Percentiles rank a stretch among this genome's conserved stretches.
Conservation (phyloP, 306 rosid genomes). For the Corylus americana region DNA sequence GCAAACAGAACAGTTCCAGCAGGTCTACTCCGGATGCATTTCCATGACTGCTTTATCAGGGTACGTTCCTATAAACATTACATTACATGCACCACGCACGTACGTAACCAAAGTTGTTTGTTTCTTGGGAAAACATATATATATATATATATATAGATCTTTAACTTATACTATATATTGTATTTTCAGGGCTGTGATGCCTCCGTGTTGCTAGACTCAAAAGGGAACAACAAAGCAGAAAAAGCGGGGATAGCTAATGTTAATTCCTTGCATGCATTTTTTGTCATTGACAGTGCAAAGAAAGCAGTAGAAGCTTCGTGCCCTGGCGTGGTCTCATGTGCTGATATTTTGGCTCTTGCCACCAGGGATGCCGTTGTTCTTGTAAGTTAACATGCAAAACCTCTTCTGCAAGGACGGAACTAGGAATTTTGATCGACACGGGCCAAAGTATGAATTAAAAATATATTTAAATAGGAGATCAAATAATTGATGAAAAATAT, state of each 20-base stretch:
- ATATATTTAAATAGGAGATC: too few relatives aligned
- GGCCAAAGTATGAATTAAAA: too few relatives aligned
- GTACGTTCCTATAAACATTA: conserved; percentile 4
- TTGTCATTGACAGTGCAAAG: conserved; percentile 58
- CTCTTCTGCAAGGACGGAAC: too few relatives aligned
- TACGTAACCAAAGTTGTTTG: not conserved
- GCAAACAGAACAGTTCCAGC: conserved; percentile 55
- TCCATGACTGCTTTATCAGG: conserved; percentile 62
- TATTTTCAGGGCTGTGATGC: conserved; percentile 54
- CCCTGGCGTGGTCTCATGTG: conserved; percentile 61
- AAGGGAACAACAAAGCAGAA: conserved; percentile 48
- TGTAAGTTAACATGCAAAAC: conserved; percentile 19
- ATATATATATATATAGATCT: not conserved
- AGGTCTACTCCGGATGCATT: conserved; percentile 55
- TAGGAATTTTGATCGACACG: too few relatives aligned
- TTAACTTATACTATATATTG: too few relatives aligned
- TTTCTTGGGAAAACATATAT: not conserved
- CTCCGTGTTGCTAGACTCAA: conserved; percentile 47
- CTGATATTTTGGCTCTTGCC: conserved; percentile 56
- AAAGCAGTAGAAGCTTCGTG: conserved; percentile 46
- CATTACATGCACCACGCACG: too few relatives aligned
- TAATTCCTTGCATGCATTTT: conserved; percentile 46
- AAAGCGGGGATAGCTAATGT: conserved; percentile 52
- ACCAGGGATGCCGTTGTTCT: conserved; percentile 56
- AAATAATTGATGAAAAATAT: too few relatives aligned